Evolutionary conservation across 495 filamentous ascomycete species (phyloP).

Genomic region (Mytilinidion resinicola): DNA sequence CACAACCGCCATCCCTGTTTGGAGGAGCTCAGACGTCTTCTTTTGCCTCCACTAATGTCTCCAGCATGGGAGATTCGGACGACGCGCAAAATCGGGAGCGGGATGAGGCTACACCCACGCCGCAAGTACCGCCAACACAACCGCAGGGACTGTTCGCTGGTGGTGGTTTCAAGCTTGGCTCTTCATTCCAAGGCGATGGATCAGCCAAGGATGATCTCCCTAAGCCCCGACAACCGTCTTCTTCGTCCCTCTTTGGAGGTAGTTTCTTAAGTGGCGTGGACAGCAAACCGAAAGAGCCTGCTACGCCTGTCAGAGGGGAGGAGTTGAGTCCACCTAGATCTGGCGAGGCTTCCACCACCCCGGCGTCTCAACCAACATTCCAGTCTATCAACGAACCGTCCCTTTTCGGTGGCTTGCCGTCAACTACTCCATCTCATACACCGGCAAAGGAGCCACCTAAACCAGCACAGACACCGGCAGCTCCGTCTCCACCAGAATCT

Average conservation of each 20-base stretch:
- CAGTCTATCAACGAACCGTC: conserved; percentile 41
- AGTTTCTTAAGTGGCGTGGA: conserved; percentile 52
- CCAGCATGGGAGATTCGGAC: conserved; percentile 23
- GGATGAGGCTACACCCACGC: conserved; percentile 25
- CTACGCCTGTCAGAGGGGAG: conserved; percentile 49
- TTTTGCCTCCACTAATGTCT: conserved; percentile 18
- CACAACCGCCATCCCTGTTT: conserved; percentile 14
- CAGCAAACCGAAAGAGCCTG: conserved; percentile 36
- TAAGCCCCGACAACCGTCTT: conserved; percentile 39
- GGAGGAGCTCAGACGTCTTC: conserved; percentile 14
- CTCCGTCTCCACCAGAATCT: not conserved
- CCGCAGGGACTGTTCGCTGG: conserved; percentile 17
- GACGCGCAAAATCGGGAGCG: conserved; percentile 15
- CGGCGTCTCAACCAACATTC: conserved; percentile 36
- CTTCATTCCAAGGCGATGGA: conserved; percentile 74
- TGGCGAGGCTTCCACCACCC: conserved; percentile 49
- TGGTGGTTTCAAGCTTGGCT: conserved; percentile 63
- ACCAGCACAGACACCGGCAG: conserved; percentile 24
- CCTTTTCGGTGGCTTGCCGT: conserved; percentile 36
- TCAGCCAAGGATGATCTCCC: conserved; percentile 55
- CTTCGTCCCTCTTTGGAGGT: conserved; percentile 49
- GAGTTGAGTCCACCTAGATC: conserved; percentile 47
- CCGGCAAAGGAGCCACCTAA: conserved; percentile 27
- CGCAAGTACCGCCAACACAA: conserved; percentile 14
- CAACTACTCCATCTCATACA: not conserved